Conservation (phyloP, 2,329 filamentous ascomycete species). For the Pseudogymnoascus sp. region DNA sequence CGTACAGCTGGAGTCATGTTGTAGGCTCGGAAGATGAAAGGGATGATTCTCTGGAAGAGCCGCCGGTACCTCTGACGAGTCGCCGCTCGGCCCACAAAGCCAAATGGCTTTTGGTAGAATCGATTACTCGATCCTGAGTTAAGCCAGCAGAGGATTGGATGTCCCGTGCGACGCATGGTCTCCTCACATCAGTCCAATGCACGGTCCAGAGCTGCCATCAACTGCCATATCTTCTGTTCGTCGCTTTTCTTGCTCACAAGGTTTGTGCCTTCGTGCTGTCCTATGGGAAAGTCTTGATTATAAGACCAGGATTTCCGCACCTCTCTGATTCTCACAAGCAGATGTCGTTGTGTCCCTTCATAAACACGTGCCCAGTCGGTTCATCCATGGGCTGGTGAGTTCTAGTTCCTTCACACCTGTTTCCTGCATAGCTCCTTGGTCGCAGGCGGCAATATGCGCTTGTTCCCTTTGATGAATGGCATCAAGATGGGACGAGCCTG, state of each 20-base stretch:
- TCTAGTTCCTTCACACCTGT: background rate
- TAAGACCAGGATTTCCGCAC: background rate
- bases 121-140: background rate
- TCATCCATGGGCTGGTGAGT: slow-evolving; percentile 8
- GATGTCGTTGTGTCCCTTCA: background rate
- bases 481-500: background rate
- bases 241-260: background rate
- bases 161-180: background rate
- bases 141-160: background rate
- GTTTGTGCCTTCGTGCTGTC: background rate
- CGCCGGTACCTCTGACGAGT: too few species aligned
- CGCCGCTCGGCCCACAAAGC: too few species aligned
- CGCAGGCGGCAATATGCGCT: background rate
- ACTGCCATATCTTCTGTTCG: background rate
- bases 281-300: background rate
- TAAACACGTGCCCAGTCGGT: background rate
- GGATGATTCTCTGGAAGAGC: too few species aligned
- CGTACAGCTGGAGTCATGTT: too few species aligned
- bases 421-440: background rate
- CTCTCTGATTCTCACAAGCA: background rate
- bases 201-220: background rate
- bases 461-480: background rate
- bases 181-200: background rate
- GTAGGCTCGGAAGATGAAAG: too few species aligned
- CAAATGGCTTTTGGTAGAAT: too few species aligned